These are phyloP conservation scores for Citrus mangshanensis DNA, from an alignment of 345 rosid genomes.

Conservation along the genomic window DNA sequence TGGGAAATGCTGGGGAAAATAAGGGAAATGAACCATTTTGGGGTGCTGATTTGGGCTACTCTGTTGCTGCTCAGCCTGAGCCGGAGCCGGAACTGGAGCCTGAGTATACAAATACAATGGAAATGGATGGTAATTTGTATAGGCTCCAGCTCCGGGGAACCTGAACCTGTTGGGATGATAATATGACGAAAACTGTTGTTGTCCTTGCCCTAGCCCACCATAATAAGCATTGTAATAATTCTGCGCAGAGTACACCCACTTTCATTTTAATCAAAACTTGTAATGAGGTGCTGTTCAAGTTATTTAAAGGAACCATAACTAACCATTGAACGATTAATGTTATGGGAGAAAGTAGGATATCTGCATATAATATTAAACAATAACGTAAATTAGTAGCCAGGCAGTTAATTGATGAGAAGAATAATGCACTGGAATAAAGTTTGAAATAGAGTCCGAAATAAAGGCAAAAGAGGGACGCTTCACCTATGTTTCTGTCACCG, in stretches of 20 bases:
- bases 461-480: no score
- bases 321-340: conserved; percentile 19
- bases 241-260: conserved; percentile 21
- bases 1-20: conserved; percentile 1
- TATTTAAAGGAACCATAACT: neutral
- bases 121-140: conserved; percentile 12
- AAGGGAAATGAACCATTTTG: neutral
- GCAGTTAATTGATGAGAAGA: neutral
- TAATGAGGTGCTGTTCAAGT: no score
- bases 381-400: neutral
- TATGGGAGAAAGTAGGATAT: conserved; percentile 28
- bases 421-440: neutral
- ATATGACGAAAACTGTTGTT: conserved; percentile 37
- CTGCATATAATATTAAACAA: conserved; percentile 2
- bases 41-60: conserved; percentile 5
- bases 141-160: neutral
- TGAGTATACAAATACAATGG: neutral
- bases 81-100: no score
- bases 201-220: conserved; percentile 1
- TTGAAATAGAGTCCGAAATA: no score
- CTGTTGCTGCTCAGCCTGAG: neutral
- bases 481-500: no score
- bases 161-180: conserved; percentile 10
- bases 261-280: no score
- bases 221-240: conserved; percentile 42